Conservation (phyloP, 768 basidiomycete genomes). For the Boletus tylopilopsis region DNA sequence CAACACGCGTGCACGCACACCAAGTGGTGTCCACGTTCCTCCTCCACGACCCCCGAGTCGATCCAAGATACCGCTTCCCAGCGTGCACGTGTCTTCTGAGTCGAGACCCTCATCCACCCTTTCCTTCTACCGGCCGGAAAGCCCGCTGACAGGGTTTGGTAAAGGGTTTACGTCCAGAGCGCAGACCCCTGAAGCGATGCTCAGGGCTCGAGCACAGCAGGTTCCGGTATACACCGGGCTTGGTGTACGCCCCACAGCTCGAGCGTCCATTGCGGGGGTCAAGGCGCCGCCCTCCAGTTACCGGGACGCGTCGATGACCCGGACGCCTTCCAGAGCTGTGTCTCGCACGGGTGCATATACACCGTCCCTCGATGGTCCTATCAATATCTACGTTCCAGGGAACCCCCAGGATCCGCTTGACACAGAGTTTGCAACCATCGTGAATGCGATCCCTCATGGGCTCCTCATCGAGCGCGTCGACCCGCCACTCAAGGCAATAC, state of each 20-base stretch:
- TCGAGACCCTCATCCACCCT: slow-evolving; percentile 70
- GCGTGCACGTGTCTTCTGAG: slow-evolving; percentile 61
- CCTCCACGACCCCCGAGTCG: slow-evolving; percentile 75
- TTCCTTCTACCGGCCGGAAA: slow-evolving; percentile 62
- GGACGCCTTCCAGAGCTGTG: slow-evolving; percentile 59
- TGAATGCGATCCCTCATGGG: slow-evolving; percentile 75
- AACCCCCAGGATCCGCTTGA: slow-evolving; percentile 81
- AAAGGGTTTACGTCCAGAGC: slow-evolving; percentile 42
- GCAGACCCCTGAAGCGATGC: slow-evolving; percentile 65
- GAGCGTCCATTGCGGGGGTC: slow-evolving; percentile 35
- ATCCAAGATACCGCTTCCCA: slow-evolving; percentile 81
- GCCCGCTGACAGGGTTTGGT: slow-evolving; percentile 39
- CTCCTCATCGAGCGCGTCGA: slow-evolving; percentile 78
- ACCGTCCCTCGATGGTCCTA: slow-evolving; percentile 49
- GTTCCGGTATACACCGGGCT: slow-evolving; percentile 49
- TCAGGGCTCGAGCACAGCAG: slow-evolving; percentile 59
- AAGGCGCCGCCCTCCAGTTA: slow-evolving; percentile 76
- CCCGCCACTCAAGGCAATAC: slow-evolving; percentile 60
- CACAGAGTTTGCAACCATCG: slow-evolving; percentile 67
- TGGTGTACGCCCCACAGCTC: slow-evolving; percentile 36
- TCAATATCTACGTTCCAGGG: slow-evolving; percentile 60
- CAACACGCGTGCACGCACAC: slow-evolving; percentile 34
- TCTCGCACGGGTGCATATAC: slow-evolving; percentile 67
- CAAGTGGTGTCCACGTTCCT: slow-evolving; percentile 41
- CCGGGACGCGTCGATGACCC: slow-evolving; percentile 52